Evolutionary conservation across 164 flowering plant genomes (phyloP), one percentile per base, ranked within the genome.

Genomic region (Sedum album): DNA sequence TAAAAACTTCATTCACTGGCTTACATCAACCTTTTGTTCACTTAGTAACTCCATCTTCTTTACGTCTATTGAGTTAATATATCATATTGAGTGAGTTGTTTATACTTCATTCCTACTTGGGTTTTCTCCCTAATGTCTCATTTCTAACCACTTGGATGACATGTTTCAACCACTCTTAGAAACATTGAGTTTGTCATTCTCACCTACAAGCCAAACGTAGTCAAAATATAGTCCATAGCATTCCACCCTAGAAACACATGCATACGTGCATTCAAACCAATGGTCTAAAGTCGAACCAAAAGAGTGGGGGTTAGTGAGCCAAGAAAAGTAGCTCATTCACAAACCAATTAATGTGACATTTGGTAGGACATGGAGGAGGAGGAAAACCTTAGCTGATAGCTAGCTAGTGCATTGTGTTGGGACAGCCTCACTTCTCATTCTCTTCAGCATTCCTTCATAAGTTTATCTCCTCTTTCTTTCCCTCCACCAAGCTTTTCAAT

Each of bases 251-350:
- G 15, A 25, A 53, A 17, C 0, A 53, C 30, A 53, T 53, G 60
- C 60, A 23, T 57, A 57, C 33, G 62, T 26, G 62, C 62, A 28
- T 57, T 13, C 1, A 57, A 28, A 57, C 33, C 4, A 57, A 53
- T 53, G 60, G 60, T 26, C 6, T 26, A 28, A 57, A 57, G 62
- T 28, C 3, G 62, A 57, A 28, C 62, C 62, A 57, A 28, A 25
- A 57, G 33, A n/a, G 57, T 6, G 4, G 6, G 17, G 20, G 62
- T 28, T 28, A 57, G 31, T 57, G 33, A 9, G 62, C 62, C 26
- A 55, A 57, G 62, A 26, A 28, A 57, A 57, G 62, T 57, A 15
- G 62, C 20, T 57, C 33, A 55, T 25, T 55, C 61, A 55, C 26
- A 55, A 55, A 55, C 31, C 61, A 55, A 55, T 55, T 6, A 55